Conservation (phyloP, 2,329 filamentous ascomycete genomes). For the Penicillium sp. region DNA sequence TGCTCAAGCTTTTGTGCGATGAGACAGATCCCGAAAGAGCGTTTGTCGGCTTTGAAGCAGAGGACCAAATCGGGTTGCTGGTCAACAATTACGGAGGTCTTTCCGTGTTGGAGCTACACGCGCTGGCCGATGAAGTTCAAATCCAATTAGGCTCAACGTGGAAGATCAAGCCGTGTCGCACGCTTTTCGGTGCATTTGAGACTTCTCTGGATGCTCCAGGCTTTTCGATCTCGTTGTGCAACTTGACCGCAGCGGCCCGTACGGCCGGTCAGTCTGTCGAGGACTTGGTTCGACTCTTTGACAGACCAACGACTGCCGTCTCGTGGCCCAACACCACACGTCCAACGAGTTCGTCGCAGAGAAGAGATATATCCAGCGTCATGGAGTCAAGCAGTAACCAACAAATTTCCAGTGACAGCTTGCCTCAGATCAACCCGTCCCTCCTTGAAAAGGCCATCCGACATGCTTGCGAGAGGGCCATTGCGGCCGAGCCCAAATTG, state of each 20-base stretch:
- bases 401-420: background rate
- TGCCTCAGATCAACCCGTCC: background rate
- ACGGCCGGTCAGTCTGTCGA: background rate
- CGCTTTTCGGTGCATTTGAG: constrained; percentile 10
- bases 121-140: constrained; percentile 5
- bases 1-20: background rate
- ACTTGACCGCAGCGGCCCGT: constrained; percentile 3
- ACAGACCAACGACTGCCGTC: background rate
- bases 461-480: background rate
- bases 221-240: constrained; percentile 10
- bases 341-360: background rate
- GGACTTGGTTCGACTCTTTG: background rate
- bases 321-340: background rate
- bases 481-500: constrained; percentile 7
- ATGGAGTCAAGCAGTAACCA: too few species aligned
- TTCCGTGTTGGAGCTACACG: constrained; percentile 9
- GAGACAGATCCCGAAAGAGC: background rate
- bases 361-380: background rate
- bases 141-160: background rate
- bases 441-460: background rate
- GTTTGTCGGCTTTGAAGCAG: constrained; percentile 7
- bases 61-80: constrained; percentile 5
- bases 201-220: constrained; percentile 10
- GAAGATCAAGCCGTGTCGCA: constrained; percentile 6
- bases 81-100: constrained; percentile 11